Evolutionary conservation across 345 rosid species (phyloP).

Genomic region (Triadica sebifera): DNA sequence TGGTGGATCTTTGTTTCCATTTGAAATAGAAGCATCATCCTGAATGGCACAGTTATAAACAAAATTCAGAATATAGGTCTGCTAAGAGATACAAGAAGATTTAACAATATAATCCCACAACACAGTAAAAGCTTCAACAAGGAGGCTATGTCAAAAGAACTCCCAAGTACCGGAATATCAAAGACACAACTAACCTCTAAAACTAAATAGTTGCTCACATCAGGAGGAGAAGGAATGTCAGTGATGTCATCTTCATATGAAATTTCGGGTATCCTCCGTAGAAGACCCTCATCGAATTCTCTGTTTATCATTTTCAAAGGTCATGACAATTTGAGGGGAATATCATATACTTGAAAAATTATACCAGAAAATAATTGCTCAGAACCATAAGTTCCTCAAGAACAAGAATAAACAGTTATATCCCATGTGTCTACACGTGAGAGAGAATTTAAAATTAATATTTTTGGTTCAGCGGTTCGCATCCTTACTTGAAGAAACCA

Average conservation of each 20-base stretch:
- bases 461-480: background rate
- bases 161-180: slow-evolving; percentile 15
- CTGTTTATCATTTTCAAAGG: slow-evolving; percentile 46
- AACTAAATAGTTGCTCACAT: slow-evolving; percentile 89
- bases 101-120: background rate
- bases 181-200: slow-evolving; percentile 68
- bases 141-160: background rate
- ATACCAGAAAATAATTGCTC: slow-evolving; percentile 12
- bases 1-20: slow-evolving; percentile 70
- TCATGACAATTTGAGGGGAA: slow-evolving; percentile 17
- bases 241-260: slow-evolving; percentile 76
- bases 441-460: too few relatives aligned
- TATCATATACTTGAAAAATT: slow-evolving; percentile 14
- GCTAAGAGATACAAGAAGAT: background rate
- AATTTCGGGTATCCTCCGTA: slow-evolving; percentile 70
- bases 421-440: background rate
- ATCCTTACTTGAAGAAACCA: slow-evolving; percentile 87
- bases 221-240: slow-evolving; percentile 81
- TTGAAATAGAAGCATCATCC: slow-evolving; percentile 69
- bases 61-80: slow-evolving; percentile 11
- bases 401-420: background rate
- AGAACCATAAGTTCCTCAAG: slow-evolving; percentile 10
- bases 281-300: slow-evolving; percentile 88
- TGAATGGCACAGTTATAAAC: slow-evolving; percentile 28
- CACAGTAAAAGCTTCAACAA: background rate